These are phyloP conservation scores for Benincasa hispida DNA, from an alignment of 306 rosid genomes.

Conservation along the genomic window DNA sequence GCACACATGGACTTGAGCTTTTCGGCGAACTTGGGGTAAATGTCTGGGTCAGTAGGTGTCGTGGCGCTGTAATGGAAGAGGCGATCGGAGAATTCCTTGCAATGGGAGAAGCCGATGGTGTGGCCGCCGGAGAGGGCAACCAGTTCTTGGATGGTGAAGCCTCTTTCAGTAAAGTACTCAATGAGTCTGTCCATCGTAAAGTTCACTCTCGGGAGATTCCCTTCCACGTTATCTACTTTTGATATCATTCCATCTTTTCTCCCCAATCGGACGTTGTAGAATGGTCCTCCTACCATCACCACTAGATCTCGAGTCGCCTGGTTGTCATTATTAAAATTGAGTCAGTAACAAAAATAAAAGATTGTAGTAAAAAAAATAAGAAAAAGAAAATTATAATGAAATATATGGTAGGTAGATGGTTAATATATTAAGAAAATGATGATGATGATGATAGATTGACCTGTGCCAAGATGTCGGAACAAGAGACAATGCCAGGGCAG, in stretches of 20 bases:
- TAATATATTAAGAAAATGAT: no score
- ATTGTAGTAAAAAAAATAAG: no score
- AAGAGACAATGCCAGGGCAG: slow-evolving; percentile 6
- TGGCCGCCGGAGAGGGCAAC: slow-evolving; percentile 7
- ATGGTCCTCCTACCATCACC: slow-evolving; percentile 6
- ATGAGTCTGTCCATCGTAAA: not conserved
- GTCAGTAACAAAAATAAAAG: no score
- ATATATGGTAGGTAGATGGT: no score
- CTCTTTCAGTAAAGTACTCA: not conserved
- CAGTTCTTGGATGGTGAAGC: not conserved
- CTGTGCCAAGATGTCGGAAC: slow-evolving; percentile 4
- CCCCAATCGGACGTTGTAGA: not conserved
- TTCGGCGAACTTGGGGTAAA: not conserved
- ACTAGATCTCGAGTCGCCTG: not conserved
- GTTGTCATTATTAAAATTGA: no score
- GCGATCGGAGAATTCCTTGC: slow-evolving; percentile 1
- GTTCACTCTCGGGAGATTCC: not conserved
- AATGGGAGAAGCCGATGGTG: slow-evolving; percentile 8
- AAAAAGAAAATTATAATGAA: no score
- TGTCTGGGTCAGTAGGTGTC: not conserved
- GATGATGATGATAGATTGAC: not conserved
- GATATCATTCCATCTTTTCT: not conserved
- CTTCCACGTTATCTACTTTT: not conserved
- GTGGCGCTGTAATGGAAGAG: not conserved
- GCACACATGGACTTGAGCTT: slow-evolving; percentile 3